Percentiles rank a stretch among this genome's conserved stretches.
These are phyloP conservation scores for Cercospora brassicicola DNA, from an alignment of 2,329 filamentous ascomycete species.

Conservation along the genomic window DNA sequence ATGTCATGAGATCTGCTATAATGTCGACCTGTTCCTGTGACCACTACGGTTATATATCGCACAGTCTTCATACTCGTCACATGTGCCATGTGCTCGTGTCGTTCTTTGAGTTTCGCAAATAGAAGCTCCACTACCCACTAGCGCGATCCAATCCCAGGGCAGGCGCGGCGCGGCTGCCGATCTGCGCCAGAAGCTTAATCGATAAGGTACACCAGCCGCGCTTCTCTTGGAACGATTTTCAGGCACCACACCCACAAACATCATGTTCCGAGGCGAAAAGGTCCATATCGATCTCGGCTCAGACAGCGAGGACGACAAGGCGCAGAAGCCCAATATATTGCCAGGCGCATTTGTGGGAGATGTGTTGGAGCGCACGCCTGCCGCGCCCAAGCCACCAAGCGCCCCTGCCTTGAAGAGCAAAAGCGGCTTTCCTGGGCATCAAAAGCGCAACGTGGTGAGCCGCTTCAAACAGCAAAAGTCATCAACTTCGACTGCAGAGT, in stretches of 20 bases:
- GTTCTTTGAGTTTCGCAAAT: background rate
- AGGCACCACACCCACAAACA: constrained; percentile 11
- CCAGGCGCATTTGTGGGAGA: constrained; percentile 63
- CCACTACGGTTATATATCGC: background rate
- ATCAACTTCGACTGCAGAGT: background rate
- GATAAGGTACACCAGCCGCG: background rate
- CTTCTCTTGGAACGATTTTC: background rate
- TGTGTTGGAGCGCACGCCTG: constrained; percentile 71
- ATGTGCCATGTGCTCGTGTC: background rate
- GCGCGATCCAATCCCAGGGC: background rate
- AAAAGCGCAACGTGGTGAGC: constrained; percentile 70
- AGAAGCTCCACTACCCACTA: background rate
- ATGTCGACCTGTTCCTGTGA: background rate
- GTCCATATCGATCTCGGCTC: constrained; percentile 61
- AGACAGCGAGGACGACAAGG: constrained; percentile 37
- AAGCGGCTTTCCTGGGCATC: constrained; percentile 82
- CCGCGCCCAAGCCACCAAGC: constrained; percentile 60
- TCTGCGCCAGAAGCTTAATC: background rate
- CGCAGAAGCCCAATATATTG: constrained; percentile 13
- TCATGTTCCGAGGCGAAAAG: constrained; percentile 57
- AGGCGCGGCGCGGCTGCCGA: background rate
- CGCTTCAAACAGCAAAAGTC: constrained; percentile 70
- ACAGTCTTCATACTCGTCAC: background rate
- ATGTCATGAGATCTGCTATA: background rate
- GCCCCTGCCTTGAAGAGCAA: constrained; percentile 60